A percentile compares a stretch with the other conserved stretches of the same genome.
Conservation (phyloP, 2,329 filamentous ascomycete species). For the Fusarium humuli region DNA sequence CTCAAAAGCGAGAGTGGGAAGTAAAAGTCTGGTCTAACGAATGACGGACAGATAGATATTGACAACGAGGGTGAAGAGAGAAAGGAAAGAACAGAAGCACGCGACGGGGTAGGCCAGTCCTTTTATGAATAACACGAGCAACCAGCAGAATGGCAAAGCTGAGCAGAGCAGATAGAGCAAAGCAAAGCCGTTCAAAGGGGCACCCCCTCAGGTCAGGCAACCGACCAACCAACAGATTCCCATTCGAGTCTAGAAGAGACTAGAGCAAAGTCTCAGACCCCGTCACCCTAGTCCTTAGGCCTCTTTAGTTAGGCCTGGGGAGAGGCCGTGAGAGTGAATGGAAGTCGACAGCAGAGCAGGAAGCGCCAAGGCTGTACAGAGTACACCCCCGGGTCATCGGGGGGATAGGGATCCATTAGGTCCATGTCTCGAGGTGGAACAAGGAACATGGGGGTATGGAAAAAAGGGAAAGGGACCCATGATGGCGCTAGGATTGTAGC, state of each 20-base stretch:
- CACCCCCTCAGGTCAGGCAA: conserved; percentile 7
- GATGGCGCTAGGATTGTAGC: conserved; percentile 33
- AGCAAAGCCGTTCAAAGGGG: conserved; percentile 16
- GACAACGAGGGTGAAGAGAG: conserved; percentile 39
- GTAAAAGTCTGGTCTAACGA: conserved; percentile 45
- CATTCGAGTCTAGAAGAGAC: not conserved
- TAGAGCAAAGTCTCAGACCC: conserved; percentile 25
- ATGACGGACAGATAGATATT: conserved; percentile 38
- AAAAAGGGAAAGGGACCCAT: conserved; percentile 19
- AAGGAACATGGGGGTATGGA: conserved; percentile 30
- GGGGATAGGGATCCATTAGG: conserved; percentile 23
- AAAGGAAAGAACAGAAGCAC: conserved; percentile 3
- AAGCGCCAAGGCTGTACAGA: conserved; percentile 34
- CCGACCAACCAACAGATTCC: conserved; percentile 2
- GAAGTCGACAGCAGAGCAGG: conserved; percentile 32
- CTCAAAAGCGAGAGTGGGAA: conserved; percentile 39
- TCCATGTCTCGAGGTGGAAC: conserved; percentile 16
- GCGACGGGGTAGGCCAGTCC: conserved; percentile 33
- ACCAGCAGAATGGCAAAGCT: conserved; percentile 1
- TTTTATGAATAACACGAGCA: conserved; percentile 42
- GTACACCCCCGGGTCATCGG: conserved; percentile 37
- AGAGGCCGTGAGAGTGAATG: not conserved
- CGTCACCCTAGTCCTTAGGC: conserved; percentile 6
- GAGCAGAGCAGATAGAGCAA: not conserved
- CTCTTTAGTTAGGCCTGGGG: not conserved